Base-by-base conservation (phyloP, 306 rosid species). In the Cicer judaicum region DNA sequence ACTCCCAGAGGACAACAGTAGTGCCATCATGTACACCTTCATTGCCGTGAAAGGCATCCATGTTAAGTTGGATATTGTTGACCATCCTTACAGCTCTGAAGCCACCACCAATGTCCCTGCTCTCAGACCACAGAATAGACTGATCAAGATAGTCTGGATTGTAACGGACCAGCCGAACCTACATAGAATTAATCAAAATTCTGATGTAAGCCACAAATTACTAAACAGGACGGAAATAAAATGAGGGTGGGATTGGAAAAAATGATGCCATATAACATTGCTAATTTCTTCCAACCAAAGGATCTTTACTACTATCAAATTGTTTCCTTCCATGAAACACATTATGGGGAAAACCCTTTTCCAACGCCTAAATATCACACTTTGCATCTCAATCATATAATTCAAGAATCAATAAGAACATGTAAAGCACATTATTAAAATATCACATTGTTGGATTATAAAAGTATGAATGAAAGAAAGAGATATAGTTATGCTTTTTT, bases 1-100 rank as follows among this genome's bases (percentile, higher is more conserved):
- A 90, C 0, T 83, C 48, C 96, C 93, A 92, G 70, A 90, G 87
- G 64, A 88, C 96, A 56, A 92, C 66, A 6, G 83, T 72, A 34
- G 93, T 92, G 78, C 96, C 96, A 78, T 92, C 92, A 63, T 53
- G 96, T 21, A 92, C 87, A n/a, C 98, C 98, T 42, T 93, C 97
- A 67, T 87, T 96, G 4, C 96, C 98, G 21, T 88, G 96, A 78
- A 68, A 90, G 15, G 92, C 97, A 81, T 92, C 98, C 80, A 92
- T 81, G 65, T 88, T 87, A 54, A 92, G 93, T 34, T 2, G 88
- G 83, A 88, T 7, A 46, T 92, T 90, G 65, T 92, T 92, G 29
- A 92, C 91, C 98, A 92, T 92, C 80, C 94, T 88, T 50, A 92
- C 61, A 77, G 98, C 47, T 68, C 88, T 87, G 79, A 77, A 82